Evolutionary conservation across 169 alveolate genomes (phyloP).

Genomic region (Haemoproteus tartakovskyi): DNA sequence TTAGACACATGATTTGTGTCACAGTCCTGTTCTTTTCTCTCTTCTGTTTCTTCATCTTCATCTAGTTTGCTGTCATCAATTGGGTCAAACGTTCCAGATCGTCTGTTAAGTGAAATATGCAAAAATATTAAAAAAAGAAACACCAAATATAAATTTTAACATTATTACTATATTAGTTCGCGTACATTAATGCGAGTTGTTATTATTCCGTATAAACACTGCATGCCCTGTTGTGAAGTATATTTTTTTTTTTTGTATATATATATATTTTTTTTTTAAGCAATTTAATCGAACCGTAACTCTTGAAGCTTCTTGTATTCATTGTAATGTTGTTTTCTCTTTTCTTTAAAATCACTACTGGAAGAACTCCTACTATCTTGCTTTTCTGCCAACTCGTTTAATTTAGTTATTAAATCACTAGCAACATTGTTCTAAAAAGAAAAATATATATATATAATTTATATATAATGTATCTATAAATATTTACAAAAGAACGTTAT

Average conservation of each 20-base stretch:
- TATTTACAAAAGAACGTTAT: neutral
- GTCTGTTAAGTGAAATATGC: too few species aligned
- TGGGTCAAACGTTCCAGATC: conserved; percentile 58
- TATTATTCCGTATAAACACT: neutral
- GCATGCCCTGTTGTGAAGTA: neutral
- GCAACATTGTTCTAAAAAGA: conserved; percentile 30
- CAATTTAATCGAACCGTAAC: conserved; percentile 16
- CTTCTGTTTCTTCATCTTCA: too few species aligned
- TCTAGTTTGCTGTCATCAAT: conserved; percentile 30
- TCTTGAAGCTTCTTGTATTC: conserved; percentile 63
- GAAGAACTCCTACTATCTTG: conserved; percentile 45
- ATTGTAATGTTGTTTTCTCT: conserved; percentile 56
- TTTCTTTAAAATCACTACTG: conserved; percentile 57
- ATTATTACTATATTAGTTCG: too few species aligned
- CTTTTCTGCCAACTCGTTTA: conserved; percentile 58
- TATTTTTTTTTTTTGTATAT: neutral
- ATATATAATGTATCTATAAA: neutral
- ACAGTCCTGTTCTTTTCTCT: too few species aligned
- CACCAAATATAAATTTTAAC: too few species aligned
- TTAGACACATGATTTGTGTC: too few species aligned
- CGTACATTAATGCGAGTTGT: neutral
- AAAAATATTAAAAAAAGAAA: too few species aligned
- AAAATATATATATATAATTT: neutral
- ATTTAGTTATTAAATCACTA: conserved; percentile 34
- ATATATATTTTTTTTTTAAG: neutral